Evolutionary conservation across 305 asterid species (phyloP), one percentile per base, ranked within the genome.

Genomic region (Plantago lanceolata): DNA sequence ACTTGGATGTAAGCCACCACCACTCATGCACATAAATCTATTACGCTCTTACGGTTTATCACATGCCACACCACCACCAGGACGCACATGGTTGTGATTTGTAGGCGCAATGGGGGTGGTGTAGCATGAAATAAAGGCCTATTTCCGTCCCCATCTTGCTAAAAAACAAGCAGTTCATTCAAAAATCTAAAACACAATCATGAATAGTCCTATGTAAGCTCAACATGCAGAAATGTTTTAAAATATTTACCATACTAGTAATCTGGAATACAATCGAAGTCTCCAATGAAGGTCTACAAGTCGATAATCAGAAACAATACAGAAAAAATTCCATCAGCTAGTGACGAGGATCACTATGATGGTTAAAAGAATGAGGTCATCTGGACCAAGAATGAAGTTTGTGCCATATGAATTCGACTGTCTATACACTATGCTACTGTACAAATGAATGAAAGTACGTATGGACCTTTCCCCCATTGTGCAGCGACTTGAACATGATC

Each of bases 321-420:
- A 49, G 8, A 49, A 18, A 16, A 7, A 59, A 40, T 67, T 49
- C 53, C 40, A 63, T 63, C 63, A 40, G 4, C 26, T 21, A 18
- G 17, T 57, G 61, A 57, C 1, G 21, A 17, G 19, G 20, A 59
- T 18, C 50, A 19, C 55, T 18, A 28, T 11, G 65, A 48, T 55
- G 24, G 58, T n/a, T 51, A 45, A 71, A 59, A 63, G 59, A 59
- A 61, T 61, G 55, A 17, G 57, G 59, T 40, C 50, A 66, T 28
- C 21, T 47, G 26, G 59, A 11, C 65, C 55, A 37, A 15, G 47
- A 59, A 57, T 65, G 80, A 49, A 68, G 60, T 57, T 48, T n/a
- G 62, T 57, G 28, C 28, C 28, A 24, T 24, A 24, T 24, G n/a
- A 3, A 37, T 18, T 59, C 19, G 14, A 45, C 54, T 51, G 31